These are phyloP conservation scores for Colletotrichum agaves DNA, from an alignment of 2,329 filamentous ascomycete genomes.

Conservation along the genomic window DNA sequence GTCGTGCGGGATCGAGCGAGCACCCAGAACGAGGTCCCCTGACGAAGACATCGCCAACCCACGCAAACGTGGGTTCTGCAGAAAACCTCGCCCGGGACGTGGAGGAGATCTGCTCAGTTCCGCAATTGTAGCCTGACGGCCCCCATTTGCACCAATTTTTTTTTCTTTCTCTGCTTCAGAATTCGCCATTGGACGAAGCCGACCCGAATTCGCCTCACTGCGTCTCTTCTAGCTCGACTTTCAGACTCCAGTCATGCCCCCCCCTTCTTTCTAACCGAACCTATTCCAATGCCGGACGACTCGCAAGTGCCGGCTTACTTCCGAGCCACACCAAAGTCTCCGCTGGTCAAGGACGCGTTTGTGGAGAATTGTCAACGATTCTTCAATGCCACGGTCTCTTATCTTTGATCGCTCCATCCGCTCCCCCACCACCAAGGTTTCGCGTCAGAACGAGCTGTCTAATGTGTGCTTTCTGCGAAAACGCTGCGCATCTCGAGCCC, in stretches of 20 bases:
- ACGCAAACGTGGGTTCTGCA: too few species aligned
- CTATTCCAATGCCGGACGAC: slow-evolving; percentile 31
- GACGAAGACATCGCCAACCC: neutral
- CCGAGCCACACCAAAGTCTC: slow-evolving; percentile 29
- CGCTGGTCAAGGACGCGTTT: slow-evolving; percentile 23
- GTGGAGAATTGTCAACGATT: slow-evolving; percentile 22
- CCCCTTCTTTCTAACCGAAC: slow-evolving; percentile 2
- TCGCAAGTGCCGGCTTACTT: slow-evolving; percentile 30
- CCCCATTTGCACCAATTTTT: slow-evolving; percentile 20
- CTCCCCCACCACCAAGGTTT: slow-evolving; percentile 33
- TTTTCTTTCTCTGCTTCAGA: neutral
- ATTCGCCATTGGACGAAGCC: slow-evolving; percentile 12
- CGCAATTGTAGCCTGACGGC: slow-evolving; percentile 15
- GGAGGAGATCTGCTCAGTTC: neutral
- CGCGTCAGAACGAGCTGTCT: slow-evolving; percentile 21
- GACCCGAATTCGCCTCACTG: slow-evolving; percentile 24
- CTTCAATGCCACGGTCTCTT: slow-evolving; percentile 27
- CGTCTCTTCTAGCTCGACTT: slow-evolving; percentile 27
- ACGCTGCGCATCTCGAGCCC: slow-evolving; percentile 11
- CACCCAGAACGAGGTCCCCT: neutral
- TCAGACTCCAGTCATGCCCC: slow-evolving; percentile 27
- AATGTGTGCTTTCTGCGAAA: slow-evolving; percentile 23
- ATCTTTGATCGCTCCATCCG: slow-evolving; percentile 28
- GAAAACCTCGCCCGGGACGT: neutral
- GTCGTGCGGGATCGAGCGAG: neutral